A percentile compares a stretch with the other conserved stretches of the same genome.
These are phyloP conservation scores for Rhodotorula sp. DNA, from an alignment of 1,284 basidiomycete genomes.

Conservation along the genomic window DNA sequence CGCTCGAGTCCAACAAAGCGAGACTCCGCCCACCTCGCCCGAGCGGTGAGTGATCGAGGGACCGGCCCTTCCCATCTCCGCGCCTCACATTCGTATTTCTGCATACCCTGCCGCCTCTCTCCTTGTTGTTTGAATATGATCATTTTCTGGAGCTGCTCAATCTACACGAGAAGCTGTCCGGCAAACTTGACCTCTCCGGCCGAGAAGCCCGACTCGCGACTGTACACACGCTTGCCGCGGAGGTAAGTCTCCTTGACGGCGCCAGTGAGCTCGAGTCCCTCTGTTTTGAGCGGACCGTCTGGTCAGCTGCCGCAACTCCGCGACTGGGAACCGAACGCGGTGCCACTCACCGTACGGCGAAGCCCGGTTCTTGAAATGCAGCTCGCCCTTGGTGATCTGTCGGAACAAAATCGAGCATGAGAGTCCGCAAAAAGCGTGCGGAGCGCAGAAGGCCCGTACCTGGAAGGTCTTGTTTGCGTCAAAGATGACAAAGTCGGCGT, in stretches of 20 bases:
- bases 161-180: constrained; percentile 30
- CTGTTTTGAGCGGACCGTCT: not conserved
- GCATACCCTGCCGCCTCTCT: not conserved
- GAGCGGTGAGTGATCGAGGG: constrained; percentile 1
- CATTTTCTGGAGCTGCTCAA: not conserved
- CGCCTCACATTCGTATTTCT: constrained; percentile 7
- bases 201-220: constrained; percentile 44
- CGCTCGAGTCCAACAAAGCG: constrained; percentile 8
- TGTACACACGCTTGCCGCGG: constrained; percentile 68
- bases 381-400: constrained; percentile 66
- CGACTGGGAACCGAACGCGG: not conserved
- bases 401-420: not conserved
- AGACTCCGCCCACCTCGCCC: constrained; percentile 18
- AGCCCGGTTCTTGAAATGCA: constrained; percentile 88
- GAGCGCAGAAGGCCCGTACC: constrained; percentile 48
- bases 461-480: constrained; percentile 65
- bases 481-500: constrained; percentile 83
- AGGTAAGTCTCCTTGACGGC: constrained; percentile 71
- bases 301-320: not conserved
- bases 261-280: constrained; percentile 68
- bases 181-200: constrained; percentile 7
- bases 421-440: not conserved
- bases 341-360: constrained; percentile 64
- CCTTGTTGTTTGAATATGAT: constrained; percentile 10
- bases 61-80: too few species aligned